phyloP scores from a whole-genome alignment of 805 yeast species.

The Suhomyces faveliae region DNA sequence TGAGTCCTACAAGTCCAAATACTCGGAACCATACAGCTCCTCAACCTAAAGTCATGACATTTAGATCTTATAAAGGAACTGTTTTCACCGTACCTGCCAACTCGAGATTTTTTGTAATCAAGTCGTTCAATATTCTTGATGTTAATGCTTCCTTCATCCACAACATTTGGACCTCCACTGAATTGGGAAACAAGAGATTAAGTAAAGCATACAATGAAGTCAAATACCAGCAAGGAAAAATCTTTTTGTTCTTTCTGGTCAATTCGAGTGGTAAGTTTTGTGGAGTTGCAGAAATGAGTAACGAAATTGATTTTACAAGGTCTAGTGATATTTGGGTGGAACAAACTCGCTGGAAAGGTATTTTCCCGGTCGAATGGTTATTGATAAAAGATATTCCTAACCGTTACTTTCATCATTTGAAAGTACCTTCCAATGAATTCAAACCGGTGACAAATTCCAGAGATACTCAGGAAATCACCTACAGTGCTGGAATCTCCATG shows the following conservation, averaged over 20 bases:
- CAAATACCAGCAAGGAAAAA: conserved; percentile 20
- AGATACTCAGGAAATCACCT: conserved; percentile 60
- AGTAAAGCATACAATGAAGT: conserved; percentile 39
- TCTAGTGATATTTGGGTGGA: conserved; percentile 47
- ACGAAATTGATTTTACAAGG: conserved; percentile 32
- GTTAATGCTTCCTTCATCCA: conserved; percentile 49
- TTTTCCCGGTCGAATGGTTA: conserved; percentile 56
- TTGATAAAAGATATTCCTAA: conserved; percentile 52
- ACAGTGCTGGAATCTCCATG: conserved; percentile 46
- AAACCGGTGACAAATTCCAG: conserved; percentile 58
- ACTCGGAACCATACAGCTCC: neutral
- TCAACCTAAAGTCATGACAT: conserved; percentile 1
- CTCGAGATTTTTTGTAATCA: conserved; percentile 50
- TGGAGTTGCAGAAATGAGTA: conserved; percentile 56
- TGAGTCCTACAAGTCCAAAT: neutral
- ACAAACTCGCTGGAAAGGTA: conserved; percentile 49
- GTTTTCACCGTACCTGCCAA: conserved; percentile 17
- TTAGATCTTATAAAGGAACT: conserved; percentile 15
- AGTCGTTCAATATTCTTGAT: conserved; percentile 50
- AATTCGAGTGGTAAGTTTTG: conserved; percentile 58
- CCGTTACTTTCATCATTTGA: conserved; percentile 43
- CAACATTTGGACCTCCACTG: conserved; percentile 60
- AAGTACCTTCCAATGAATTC: conserved; percentile 44
- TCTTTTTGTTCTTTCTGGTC: conserved; percentile 56
- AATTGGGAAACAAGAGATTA: conserved; percentile 52